Base-by-base conservation (phyloP, 176 grass and related monocot species). In the Carex pumila region DNA sequence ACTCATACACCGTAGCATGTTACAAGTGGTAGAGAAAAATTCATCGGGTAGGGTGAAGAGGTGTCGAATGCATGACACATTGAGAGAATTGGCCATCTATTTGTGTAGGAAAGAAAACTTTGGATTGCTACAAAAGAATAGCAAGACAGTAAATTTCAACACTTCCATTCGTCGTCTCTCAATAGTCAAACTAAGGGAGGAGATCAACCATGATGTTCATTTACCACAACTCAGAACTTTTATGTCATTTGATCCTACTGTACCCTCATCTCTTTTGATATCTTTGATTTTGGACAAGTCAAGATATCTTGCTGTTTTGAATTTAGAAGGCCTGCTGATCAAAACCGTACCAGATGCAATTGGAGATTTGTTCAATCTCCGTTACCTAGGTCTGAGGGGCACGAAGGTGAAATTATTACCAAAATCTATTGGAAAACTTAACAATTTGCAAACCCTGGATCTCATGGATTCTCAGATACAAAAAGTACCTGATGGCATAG, bases 301-400 rank as follows among this genome's bases (percentile, higher is more conserved):
- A 1, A 87, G 72, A 56, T 89, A 86, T 30, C 81, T 94, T 77
- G 1, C 52, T 15, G 89, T 93, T 14, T 53, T 89, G n/a, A 66
- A 85, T 45, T 66, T 89, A 19, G 69, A 53, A 62, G 56, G 41
- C 11, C 18, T 76, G 11, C 53, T 52, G 0, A 81, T 86, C 7
- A 36, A 86, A 81, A 54, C 3, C 3, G 17, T 97, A 13, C 82
- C 86, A 4, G 12, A 64, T 81, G 76, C 65, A 37, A 10, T 97
- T 43, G 87, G 86, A 0, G 34, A 88, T 32, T 45, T 93, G 21
- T 93, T 91, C 30, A 97, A 91, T 81, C 87, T 93, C 7, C 79
- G 3, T 13, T 84, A 73, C 71, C 69, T 97, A 22, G 83, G 87
- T 77, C 79, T 97, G 1, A 18, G 87, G 2, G 7, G 54, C 0